Evolutionary conservation across 306 rosid species (phyloP), one percentile per base, ranked within the genome.

Genomic region (Quercus engelmannii): DNA sequence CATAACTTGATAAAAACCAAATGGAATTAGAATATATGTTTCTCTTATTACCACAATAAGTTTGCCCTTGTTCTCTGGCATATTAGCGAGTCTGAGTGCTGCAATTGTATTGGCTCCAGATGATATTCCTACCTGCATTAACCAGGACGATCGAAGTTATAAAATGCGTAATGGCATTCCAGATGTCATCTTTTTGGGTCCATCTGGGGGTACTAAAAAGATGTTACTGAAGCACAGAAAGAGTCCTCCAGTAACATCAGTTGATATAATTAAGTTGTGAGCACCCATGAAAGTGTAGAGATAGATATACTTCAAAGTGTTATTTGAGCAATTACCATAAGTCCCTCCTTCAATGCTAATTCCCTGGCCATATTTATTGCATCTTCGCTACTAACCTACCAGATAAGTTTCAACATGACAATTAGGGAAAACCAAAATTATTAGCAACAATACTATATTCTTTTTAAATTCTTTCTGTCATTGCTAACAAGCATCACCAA

Each of bases 21-120:
- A 31, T n/a, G 1, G 9, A 31, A 20, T 30, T 25, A 6, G 78
- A 59, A 38, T 56, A 73, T 30, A 68, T n/a, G 73, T 49, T 11
- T 49, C 17, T 74, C 69, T 74, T 41, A 89, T 74, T 91, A 95
- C 98, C 98, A 95, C 98, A 80, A 95, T 95, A 35, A 95, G 93
- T 81, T 95, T 95, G 78, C 99, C 99, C 87, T 89, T 90, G 87
- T 95, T 95, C 77, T 95, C 97, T 5, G 99, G 99, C 81, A 85
- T 74, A 63, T 79, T 85, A 25, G 99, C 99, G 64, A 95, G 90
- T 80, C 73, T 86, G 63, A 95, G 86, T 28, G 98, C 98, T 8
- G 98, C 99, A 64, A 95, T 86, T 6, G 98, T 95, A 76, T 95
- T 95, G 73, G 99, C 98, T 79, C 98, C 97, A 1, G 98, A 95